phyloP scores from a whole-genome alignment of 306 rosid genomes.

The Fagus sylvatica region DNA sequence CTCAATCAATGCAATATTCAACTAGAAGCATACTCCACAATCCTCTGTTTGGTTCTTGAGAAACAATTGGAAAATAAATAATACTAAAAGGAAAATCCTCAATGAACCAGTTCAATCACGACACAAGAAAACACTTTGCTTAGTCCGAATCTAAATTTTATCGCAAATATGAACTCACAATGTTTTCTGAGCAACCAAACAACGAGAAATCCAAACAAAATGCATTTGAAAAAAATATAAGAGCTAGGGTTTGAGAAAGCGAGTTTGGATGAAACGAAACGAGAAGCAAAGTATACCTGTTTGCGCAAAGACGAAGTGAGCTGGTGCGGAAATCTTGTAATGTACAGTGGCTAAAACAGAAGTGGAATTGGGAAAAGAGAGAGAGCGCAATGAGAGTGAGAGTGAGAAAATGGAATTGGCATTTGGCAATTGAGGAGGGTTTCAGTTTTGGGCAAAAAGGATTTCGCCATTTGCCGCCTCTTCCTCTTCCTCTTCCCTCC shows the following conservation, averaged over 20 bases:
- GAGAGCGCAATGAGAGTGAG: too few species aligned
- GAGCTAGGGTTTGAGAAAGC: not conserved
- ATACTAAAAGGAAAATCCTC: too few species aligned
- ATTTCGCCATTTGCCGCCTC: constrained; percentile 2
- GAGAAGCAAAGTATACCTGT: not conserved
- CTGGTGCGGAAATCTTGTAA: not conserved
- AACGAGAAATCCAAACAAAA: not conserved
- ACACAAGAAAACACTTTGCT: too few species aligned
- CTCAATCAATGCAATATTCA: too few species aligned
- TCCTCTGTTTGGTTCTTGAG: not conserved
- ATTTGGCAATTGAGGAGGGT: too few species aligned
- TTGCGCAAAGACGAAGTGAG: not conserved
- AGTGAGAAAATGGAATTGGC: too few species aligned
- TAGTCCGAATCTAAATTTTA: too few species aligned
- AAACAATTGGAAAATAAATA: too few species aligned
- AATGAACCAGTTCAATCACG: too few species aligned
- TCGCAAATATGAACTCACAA: not conserved
- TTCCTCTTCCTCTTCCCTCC: not conserved
- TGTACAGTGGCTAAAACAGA: too few species aligned
- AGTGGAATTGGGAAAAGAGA: too few species aligned
- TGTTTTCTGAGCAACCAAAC: constrained; percentile 11
- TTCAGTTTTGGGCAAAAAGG: not conserved
- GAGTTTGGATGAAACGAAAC: not conserved
- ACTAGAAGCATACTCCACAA: not conserved
- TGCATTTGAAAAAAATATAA: not conserved